Evolutionary conservation across 768 basidiomycete species (phyloP), one percentile per base, ranked within the genome.

Genomic region (Grammothele lineata): DNA sequence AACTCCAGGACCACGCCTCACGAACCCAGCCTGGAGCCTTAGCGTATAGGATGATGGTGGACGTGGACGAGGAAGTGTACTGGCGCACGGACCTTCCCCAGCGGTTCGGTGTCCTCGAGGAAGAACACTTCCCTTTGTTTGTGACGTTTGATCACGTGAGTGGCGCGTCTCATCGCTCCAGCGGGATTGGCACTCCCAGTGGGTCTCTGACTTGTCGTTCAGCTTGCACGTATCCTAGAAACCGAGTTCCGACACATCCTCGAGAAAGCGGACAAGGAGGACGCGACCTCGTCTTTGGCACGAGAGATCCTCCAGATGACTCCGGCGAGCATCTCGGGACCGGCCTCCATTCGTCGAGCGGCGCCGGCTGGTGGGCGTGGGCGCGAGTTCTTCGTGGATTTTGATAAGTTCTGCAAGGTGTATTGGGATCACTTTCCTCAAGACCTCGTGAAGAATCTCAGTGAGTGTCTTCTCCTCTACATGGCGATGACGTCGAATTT

Each of bases 91-190:
- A 75, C 50, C 66, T 83, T 5, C 85, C 85, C 1, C 43, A 53
- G 22, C 68, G 57, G 27, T 88, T 74, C 50, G 83, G 81, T 40
- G 69, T 73, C 9, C 66, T 88, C 14, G 59, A 68, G 32, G 81
- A 83, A 27, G 55, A 69, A 0, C 75, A 88, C 56, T 88, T 87
- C 44, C 86, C 86, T 0, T 61, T 88, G 34, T 88, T 87, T 51
- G 56, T 85, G 1, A 83, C 85, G 0, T 83, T 80, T 44, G 77
- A 86, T 55, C 68, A 71, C 42, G 85, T 83, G 50, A 37, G n/a
- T 23, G n/a, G 53, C 27, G 10, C 17, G 11, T n/a, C 37, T 35
- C n/a, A n/a, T n/a, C 21, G 22, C 9, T 40, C n/a, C 18, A 48
- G 33, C 43, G 36, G 17, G 40, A 49, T 23, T 32, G 15, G n/a